Conservation (phyloP, 2,329 filamentous ascomycete species). For the Cercospora nicotianae region DNA sequence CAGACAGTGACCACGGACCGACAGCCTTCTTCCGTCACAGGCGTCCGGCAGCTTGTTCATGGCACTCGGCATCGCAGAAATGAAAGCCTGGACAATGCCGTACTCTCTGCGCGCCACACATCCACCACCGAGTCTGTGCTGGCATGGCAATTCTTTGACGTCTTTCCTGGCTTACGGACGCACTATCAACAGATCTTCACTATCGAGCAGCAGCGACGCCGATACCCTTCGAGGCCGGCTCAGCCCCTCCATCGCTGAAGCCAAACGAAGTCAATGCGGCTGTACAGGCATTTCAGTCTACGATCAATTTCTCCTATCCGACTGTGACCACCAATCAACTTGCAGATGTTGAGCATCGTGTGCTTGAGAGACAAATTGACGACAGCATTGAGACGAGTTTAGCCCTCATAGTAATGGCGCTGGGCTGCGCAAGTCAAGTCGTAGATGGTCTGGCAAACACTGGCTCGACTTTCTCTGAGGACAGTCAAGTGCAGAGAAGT, state of each 20-base stretch:
- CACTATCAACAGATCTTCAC: constrained; percentile 20
- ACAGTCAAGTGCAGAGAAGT: background rate
- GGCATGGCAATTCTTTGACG: constrained; percentile 18
- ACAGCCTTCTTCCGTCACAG: constrained; percentile 15
- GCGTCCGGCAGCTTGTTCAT: constrained; percentile 17
- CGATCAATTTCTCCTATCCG: constrained; percentile 19
- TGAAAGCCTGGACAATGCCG: constrained; percentile 20
- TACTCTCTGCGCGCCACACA: constrained; percentile 18
- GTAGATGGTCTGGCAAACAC: background rate
- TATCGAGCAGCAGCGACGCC: constrained; percentile 18
- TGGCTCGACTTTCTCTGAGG: background rate
- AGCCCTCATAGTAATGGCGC: constrained; percentile 16
- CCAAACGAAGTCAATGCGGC: constrained; percentile 9
- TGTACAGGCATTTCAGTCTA: constrained; percentile 4
- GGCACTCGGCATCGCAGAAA: constrained; percentile 12
- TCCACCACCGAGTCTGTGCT: constrained; percentile 21
- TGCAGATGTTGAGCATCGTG: constrained; percentile 15
- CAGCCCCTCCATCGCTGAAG: constrained; percentile 7
- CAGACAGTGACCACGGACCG: constrained; percentile 14
- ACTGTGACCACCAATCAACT: constrained; percentile 9
- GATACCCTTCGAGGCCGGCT: background rate
- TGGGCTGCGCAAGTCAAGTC: constrained; percentile 15
- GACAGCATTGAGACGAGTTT: constrained; percentile 14
- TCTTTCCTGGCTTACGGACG: constrained; percentile 11
- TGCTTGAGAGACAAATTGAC: constrained; percentile 7